Evolutionary conservation across 2,329 filamentous ascomycete genomes (phyloP), one percentile per base, ranked within the genome.

Genomic region (Cytospora leucostoma): DNA sequence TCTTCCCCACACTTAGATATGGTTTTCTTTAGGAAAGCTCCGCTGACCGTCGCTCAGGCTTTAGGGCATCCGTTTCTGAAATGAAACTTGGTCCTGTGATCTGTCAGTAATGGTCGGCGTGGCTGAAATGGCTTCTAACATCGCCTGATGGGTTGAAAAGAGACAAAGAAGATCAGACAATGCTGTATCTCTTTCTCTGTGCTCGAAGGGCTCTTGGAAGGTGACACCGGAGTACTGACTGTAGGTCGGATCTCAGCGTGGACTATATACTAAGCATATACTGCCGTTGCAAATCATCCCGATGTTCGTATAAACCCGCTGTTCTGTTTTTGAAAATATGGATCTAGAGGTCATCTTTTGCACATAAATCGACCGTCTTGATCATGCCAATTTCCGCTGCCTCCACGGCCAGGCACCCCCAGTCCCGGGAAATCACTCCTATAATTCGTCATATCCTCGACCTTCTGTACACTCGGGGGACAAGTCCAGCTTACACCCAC

Each of bases 131-230:
- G 32, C 35, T 17, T 51, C 47, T 32, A 35, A 13, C 27, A 3
- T 7, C 11, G n/a, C n/a, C 11, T 38, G 35, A 10, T 11, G 27
- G 32, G n/a, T 54, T 55, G 34, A 19, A 7, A 32, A n/a, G 38
- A 40, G 51, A 61, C 58, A 61, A 61, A 61, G 51, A 19, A 10
- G 50, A 3, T 5, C 32, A n/a, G 10, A 61, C 38, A 61, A 61
- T 49, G 40, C 49, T 61, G 58, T 59, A 33, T 17, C 13, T 13
- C 27, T n/a, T 49, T 37, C 32, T 8, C 13, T 27, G 12, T 27
- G 44, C 15, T 44, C 38, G 4, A 27, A 37, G 13, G 32, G 27
- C 38, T 38, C 34, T 35, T 12, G 27, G 17, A n/a, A n/a, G 13
- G 7, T 15, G 19, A 40, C 35, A 40, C 6, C 2, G 4, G 5